Evolutionary conservation across 2,329 filamentous ascomycete species (phyloP), one percentile per base, ranked within the genome.

Genomic region (Dothidotthia symphoricarpi): DNA sequence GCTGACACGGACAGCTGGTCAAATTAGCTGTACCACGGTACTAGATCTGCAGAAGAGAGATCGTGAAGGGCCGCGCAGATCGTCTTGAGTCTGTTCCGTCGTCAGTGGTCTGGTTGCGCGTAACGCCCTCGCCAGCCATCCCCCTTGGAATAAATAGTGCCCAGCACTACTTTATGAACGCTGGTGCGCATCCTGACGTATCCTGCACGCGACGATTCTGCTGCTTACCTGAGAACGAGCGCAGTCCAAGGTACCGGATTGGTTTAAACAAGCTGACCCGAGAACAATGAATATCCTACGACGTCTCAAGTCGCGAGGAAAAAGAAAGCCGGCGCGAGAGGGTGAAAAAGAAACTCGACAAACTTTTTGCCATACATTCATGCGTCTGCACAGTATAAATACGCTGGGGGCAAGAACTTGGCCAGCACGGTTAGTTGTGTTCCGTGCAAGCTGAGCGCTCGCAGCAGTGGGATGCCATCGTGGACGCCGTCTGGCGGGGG

Each of bases 11-110:
- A 55, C 59, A 48, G 19, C 19, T 37, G 27, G 44, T 47, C 44
- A 56, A 63, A 61, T 59, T 22, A 9, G 19, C 19, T 22, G 19
- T 51, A 53, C 59, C 49, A 61, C 52, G 51, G 44, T 49, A 46
- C 53, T 47, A 59, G 55, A 61, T 63, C 52, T 63, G 53, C 53
- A 57, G 34, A 47, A 49, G 49, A n/a, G 50, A 6, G 49, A 59
- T 63, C 47, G 59, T 57, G 55, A 63, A 51, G 49, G 48, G 19
- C 47, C 37, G 53, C 46, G 49, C 52, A 49, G 43, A 53, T 53
- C 51, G 49, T 43, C 49, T 57, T 49, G 55, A 51, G 42, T 49
- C 58, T 62, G 49, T 53, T 47, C 45, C 29, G 43, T 47, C 40
- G 57, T 61, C 57, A 61, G 58, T 47, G 19, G 19, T 22, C 9